Evolutionary conservation across 2,329 filamentous ascomycete species (phyloP).

Genomic region (Akanthomyces dipterigenus): DNA sequence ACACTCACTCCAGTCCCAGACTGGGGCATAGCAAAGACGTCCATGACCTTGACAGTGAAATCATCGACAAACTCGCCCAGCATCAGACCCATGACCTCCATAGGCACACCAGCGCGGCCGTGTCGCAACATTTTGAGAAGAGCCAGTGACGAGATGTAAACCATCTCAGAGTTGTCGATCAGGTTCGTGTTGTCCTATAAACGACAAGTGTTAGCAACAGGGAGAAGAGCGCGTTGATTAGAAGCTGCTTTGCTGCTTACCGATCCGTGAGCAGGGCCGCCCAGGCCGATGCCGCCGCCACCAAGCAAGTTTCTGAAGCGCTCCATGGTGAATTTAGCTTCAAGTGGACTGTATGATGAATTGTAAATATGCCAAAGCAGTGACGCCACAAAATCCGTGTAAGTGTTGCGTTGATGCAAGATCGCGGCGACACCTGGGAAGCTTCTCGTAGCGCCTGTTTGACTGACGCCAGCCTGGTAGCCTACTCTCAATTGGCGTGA

Average conservation of each 20-base stretch:
- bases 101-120: slow-evolving; percentile 92
- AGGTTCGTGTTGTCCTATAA: slow-evolving; percentile 77
- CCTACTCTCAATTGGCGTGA: background rate
- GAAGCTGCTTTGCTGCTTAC: slow-evolving; percentile 24
- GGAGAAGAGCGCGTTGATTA: background rate
- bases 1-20: slow-evolving; percentile 97
- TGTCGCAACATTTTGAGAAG: slow-evolving; percentile 98
- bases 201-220: slow-evolving; percentile 13
- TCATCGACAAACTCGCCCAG: slow-evolving; percentile 97
- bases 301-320: slow-evolving; percentile 85
- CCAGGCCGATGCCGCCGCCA: slow-evolving; percentile 63
- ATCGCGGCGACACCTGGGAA: background rate
- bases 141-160: slow-evolving; percentile 96
- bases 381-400: background rate
- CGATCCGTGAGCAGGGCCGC: slow-evolving; percentile 36
- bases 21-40: slow-evolving; percentile 99
- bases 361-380: background rate
- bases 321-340: slow-evolving; percentile 59
- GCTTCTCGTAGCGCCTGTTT: slow-evolving; percentile 8
- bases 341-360: background rate
- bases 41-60: slow-evolving; percentile 95
- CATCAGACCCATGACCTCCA: slow-evolving; percentile 99
- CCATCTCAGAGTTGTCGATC: slow-evolving; percentile 98
- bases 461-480: slow-evolving; percentile 13
- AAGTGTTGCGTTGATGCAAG: slow-evolving; percentile 2